Conservation (phyloP, 1,284 basidiomycete species). For the Melampsora medusae region DNA sequence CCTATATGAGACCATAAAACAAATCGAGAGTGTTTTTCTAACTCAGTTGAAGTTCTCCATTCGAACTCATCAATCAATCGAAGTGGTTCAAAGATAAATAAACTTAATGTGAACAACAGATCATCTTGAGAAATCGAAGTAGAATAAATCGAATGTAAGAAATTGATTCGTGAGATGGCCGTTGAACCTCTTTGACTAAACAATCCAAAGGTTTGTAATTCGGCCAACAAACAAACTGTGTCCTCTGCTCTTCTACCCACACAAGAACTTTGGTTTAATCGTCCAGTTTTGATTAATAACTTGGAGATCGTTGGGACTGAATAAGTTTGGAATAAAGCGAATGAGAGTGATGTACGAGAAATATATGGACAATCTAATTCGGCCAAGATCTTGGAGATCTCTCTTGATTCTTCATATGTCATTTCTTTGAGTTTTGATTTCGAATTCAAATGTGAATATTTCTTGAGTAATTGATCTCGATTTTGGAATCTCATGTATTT, state of each 20-base stretch:
- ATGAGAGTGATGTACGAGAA: background rate
- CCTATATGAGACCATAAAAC: slow-evolving; percentile 4
- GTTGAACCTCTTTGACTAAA: background rate
- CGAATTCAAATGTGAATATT: background rate
- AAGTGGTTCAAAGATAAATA: background rate
- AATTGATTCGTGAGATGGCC: slow-evolving; percentile 1
- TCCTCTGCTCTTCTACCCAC: slow-evolving; percentile 1
- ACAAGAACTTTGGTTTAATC: background rate
- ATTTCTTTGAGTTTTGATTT: background rate
- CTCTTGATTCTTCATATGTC: slow-evolving; percentile 8
- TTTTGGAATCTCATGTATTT: too few relatives aligned
- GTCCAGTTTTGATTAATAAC: background rate
- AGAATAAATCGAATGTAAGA: slow-evolving; percentile 9
- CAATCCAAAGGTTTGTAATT: background rate
- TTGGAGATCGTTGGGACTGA: background rate
- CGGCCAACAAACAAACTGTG: background rate
- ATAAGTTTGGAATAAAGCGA: slow-evolving; percentile 5
- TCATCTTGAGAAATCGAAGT: background rate
- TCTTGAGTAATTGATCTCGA: too few relatives aligned
- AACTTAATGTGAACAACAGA: background rate
- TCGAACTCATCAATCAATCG: background rate
- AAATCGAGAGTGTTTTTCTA: background rate
- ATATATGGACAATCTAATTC: slow-evolving; percentile 1
- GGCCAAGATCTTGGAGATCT: background rate
- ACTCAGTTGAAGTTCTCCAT: background rate